phyloP scores from a whole-genome alignment of 106 monocot genomes.

The Agapanthus africanus region DNA sequence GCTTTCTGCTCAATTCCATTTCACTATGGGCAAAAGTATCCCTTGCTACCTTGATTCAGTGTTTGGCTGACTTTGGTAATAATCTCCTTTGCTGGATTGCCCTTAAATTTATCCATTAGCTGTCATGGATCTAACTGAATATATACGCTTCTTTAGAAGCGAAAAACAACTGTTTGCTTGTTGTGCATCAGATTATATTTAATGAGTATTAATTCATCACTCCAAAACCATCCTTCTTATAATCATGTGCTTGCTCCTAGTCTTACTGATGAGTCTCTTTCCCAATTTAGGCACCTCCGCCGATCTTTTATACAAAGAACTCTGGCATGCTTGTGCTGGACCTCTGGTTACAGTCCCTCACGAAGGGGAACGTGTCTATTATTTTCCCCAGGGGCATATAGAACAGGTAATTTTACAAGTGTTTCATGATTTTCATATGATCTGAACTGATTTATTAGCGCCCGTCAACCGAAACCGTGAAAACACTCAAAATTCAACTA shows the following conservation, averaged over 20 bases:
- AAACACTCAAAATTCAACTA: too few species aligned
- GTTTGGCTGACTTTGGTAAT: slow-evolving; percentile 1
- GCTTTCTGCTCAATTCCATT: slow-evolving; percentile 1
- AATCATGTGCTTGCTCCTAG: background rate
- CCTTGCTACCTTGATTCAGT: slow-evolving; percentile 1
- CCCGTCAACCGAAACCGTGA: too few species aligned
- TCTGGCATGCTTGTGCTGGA: slow-evolving; percentile 80
- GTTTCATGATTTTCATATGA: background rate
- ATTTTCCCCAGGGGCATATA: slow-evolving; percentile 80
- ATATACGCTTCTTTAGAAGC: background rate
- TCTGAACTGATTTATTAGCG: too few species aligned
- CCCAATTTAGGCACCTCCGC: slow-evolving; percentile 10
- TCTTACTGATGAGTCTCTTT: background rate
- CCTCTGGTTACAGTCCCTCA: slow-evolving; percentile 54
- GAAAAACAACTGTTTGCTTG: background rate
- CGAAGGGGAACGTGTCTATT: slow-evolving; percentile 54
- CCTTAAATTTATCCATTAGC: too few species aligned
- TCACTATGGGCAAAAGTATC: background rate
- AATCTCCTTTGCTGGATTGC: background rate
- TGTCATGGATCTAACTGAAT: background rate
- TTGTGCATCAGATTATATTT: background rate
- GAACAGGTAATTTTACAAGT: slow-evolving; percentile 51
- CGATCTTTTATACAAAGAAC: slow-evolving; percentile 48
- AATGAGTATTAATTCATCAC: background rate
- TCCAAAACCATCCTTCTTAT: background rate